Percentiles rank a stretch among this genome's conserved stretches.
phyloP scores from a whole-genome alignment of 2,329 filamentous ascomycete species.

The Aureobasidium sp. region DNA sequence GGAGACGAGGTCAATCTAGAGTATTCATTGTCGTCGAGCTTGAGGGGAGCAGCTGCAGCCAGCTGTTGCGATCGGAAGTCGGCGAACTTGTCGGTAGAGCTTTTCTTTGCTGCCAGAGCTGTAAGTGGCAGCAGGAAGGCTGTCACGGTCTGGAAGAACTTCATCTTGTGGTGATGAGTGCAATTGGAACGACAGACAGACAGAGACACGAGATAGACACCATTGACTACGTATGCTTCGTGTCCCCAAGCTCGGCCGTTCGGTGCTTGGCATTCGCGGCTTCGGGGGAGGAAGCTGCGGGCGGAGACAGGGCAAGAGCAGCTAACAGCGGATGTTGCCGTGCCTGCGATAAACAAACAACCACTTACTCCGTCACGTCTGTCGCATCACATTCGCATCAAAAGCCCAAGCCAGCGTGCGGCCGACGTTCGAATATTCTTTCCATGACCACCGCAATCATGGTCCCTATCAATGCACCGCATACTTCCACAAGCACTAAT shows the following conservation, averaged over 20 bases:
- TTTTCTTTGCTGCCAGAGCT: constrained; percentile 58
- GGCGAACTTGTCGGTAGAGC: constrained; percentile 57
- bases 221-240: constrained; percentile 11
- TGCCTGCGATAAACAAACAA: constrained; percentile 11
- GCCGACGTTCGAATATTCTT: neutral
- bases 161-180: constrained; percentile 46
- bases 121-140: constrained; percentile 56
- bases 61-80: constrained; percentile 64
- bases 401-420: constrained; percentile 1
- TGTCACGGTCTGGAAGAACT: constrained; percentile 57
- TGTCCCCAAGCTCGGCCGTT: constrained; percentile 8
- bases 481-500: constrained; percentile 18
- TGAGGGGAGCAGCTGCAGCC: constrained; percentile 56
- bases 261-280: neutral
- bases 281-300: neutral
- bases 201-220: too few relatives aligned
- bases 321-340: constrained; percentile 6
- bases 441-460: neutral
- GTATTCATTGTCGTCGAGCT: constrained; percentile 72
- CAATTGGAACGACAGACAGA: neutral
- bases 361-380: neutral
- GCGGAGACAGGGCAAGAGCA: neutral
- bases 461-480: constrained; percentile 13
- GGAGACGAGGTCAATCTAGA: constrained; percentile 66
- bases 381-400: neutral